A percentile compares a stretch with the other conserved stretches of the same genome.
phyloP scores from a whole-genome alignment of 768 basidiomycete genomes.

The Clavaria fumosa region DNA sequence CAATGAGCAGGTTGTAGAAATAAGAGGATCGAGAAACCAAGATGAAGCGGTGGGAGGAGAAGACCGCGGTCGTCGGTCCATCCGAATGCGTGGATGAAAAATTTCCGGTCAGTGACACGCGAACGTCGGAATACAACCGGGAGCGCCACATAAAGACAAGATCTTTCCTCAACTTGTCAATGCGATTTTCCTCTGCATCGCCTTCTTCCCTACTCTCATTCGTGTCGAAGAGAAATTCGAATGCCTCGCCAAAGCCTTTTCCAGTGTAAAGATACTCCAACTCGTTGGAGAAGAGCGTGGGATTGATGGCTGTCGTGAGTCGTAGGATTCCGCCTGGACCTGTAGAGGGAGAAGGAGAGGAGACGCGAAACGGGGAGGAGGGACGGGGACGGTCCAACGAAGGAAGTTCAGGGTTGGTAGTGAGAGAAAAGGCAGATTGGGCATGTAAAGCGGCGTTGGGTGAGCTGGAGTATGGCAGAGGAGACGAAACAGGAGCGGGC shows the following conservation, averaged over 20 bases:
- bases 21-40: constrained; percentile 82
- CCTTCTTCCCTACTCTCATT: constrained; percentile 33
- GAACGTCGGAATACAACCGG: constrained; percentile 83
- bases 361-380: constrained; percentile 28
- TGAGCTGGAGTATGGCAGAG: constrained; percentile 29
- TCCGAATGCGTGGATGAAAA: constrained; percentile 46
- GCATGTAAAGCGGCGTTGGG: constrained; percentile 35
- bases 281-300: constrained; percentile 74
- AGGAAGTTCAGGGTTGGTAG: constrained; percentile 28
- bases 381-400: constrained; percentile 29
- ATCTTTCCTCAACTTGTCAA: constrained; percentile 84
- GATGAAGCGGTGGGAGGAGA: constrained; percentile 87
- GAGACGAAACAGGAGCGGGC: constrained; percentile 41
- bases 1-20: constrained; percentile 67
- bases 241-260: constrained; percentile 74
- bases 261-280: constrained; percentile 94
- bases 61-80: constrained; percentile 64
- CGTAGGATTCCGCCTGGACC: constrained; percentile 35
- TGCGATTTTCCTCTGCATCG: constrained; percentile 33
- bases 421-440: constrained; percentile 47
- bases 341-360: constrained; percentile 32
- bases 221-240: constrained; percentile 74
- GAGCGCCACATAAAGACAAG: constrained; percentile 95
- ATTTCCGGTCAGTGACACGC: constrained; percentile 60
- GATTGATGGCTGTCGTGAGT: constrained; percentile 52